phyloP scores from a whole-genome alignment of 1,139 yeast species.

The Geotrichum fermentans region DNA sequence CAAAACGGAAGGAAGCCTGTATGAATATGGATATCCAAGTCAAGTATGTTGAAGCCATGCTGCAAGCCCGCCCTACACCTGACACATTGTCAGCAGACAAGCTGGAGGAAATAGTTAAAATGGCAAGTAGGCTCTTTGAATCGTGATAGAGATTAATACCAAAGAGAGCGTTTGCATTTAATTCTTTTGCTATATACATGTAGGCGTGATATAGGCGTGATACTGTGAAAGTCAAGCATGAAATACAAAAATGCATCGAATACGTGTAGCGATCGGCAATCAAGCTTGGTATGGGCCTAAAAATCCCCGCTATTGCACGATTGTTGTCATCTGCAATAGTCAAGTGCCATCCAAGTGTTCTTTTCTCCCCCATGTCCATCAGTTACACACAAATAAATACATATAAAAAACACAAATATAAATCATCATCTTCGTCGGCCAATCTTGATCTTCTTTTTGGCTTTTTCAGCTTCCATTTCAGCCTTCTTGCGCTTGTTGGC shows the following conservation, averaged over 20 bases:
- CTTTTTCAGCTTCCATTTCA: conserved; percentile 26
- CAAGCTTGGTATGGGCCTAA: too few relatives aligned
- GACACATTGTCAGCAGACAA: neutral
- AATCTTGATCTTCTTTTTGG: conserved; percentile 23
- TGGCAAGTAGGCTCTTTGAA: neutral
- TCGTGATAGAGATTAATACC: too few relatives aligned
- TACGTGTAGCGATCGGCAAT: too few relatives aligned
- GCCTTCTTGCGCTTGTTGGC: conserved; percentile 31
- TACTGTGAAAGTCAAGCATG: neutral
- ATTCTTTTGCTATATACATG: neutral
- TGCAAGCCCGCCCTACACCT: neutral
- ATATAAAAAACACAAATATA: neutral
- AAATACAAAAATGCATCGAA: too few relatives aligned
- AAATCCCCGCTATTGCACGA: too few relatives aligned
- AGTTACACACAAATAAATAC: neutral
- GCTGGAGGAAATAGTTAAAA: neutral
- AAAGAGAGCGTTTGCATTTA: neutral
- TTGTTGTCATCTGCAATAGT: too few relatives aligned
- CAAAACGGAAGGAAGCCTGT: conserved; percentile 2
- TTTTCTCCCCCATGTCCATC: too few relatives aligned
- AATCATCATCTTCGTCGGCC: conserved; percentile 13
- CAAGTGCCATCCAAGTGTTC: too few relatives aligned
- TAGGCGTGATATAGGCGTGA: neutral
- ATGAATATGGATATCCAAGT: conserved; percentile 3
- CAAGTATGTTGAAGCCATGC: conserved; percentile 6